phyloP scores from a whole-genome alignment of 129 eudicot species.

The Kitagawia praeruptora region DNA sequence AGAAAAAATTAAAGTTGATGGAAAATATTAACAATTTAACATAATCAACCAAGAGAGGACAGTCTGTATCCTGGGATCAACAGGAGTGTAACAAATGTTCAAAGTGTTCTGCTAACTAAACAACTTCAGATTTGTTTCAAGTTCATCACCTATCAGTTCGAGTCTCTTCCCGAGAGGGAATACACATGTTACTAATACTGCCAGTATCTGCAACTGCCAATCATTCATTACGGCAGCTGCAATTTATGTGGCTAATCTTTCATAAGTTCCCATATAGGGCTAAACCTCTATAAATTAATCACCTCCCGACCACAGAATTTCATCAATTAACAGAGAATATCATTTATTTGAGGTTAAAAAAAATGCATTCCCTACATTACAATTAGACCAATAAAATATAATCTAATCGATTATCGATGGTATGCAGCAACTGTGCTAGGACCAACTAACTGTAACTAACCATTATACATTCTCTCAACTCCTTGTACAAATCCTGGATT shows the following conservation, averaged over 20 bases:
- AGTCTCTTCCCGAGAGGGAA: conserved; percentile 62
- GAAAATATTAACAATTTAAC: too few species aligned
- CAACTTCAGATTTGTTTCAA: conserved; percentile 63
- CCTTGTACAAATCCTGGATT: neutral
- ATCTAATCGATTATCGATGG: neutral
- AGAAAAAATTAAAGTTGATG: too few species aligned
- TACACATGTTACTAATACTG: conserved; percentile 63
- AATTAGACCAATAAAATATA: too few species aligned
- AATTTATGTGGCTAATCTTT: conserved; percentile 31
- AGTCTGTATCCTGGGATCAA: conserved; percentile 45
- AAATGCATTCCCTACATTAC: neutral
- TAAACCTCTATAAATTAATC: too few species aligned
- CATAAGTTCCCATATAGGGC: too few species aligned
- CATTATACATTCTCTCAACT: neutral
- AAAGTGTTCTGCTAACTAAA: conserved; percentile 54
- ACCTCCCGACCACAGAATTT: too few species aligned
- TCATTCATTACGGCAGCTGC: conserved; percentile 68
- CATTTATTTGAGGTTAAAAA: neutral
- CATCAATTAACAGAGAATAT: too few species aligned
- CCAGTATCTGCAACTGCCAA: conserved; percentile 63
- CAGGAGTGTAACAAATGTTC: conserved; percentile 47
- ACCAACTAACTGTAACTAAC: neutral
- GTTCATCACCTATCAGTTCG: conserved; percentile 67
- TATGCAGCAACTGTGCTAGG: neutral
- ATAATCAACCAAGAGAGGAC: conserved; percentile 36